Base-by-base conservation (phyloP, 345 rosid genomes). In the Ceriops decandra region DNA sequence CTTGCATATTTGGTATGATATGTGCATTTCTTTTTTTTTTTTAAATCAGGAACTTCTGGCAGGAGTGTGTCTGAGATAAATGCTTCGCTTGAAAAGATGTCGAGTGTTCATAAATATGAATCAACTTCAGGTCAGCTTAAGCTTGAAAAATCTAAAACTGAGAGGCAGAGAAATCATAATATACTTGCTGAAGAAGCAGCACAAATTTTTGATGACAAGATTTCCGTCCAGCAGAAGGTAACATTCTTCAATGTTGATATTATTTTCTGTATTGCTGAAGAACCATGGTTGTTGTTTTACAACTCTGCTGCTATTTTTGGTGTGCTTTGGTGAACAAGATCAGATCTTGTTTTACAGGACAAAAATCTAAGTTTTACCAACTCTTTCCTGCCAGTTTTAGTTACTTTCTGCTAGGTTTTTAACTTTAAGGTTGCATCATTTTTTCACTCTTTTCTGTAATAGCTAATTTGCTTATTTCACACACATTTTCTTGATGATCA, bases 171-270 rank as follows among this genome's bases (percentile, higher is more conserved):
- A 69, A 79, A 71, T 76, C 83, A 66, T 26, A 86, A 77, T 79
- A 72, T 95, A 66, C 88, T 85, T 73, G 85, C 90, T 21, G 79
- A 82, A 73, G 95, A 91, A 69, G 95, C 97, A 26, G 96, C 91
- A 16, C 85, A 86, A 80, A 87, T 93, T 52, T 91, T 83, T 73
- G 86, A 89, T 77, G 82, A 85, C 67, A 93, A 76, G 68, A 79
- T 93, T 66, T 76, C 98, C 52, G 87, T 72, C 22, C 85, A 86
- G 80, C 76, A 85, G 85, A 93, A 82, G 96, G 97, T 93, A 85
- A 52, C 26, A 57, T 27, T 62, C 5, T 19, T 64, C 16, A 35
- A 38, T 4, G 27, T 3, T 67, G 21, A 38, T 22, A 19, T 52
- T 57, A 13, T 21, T 31, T 60, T 33, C 36, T 33, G 36, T 33